Evolutionary conservation across 495 filamentous ascomycete genomes (phyloP), one percentile per base, ranked within the genome.

Genomic region (Elasticomyces elasticus): DNA sequence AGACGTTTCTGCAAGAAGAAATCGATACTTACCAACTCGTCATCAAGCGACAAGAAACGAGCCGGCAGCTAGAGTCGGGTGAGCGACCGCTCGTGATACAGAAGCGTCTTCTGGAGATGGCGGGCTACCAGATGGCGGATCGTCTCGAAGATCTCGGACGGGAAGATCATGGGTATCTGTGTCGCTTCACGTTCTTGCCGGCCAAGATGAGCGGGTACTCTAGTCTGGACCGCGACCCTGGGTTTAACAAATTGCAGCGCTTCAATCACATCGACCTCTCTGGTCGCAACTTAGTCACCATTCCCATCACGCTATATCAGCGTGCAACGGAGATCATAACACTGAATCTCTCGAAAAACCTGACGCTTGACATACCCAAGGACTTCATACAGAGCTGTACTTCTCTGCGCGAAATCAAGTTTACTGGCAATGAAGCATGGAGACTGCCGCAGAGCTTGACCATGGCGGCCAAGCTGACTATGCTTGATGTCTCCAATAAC

Each of bases 101-200:
- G 64, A 97, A 95, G 67, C 80, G 83, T 26, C 75, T 99, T 24
- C 75, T 99, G 7, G 85, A 95, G 68, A 87, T 96, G 68, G 85
- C 89, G 27, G 92, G 92, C 12, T 98, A 95, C 64, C 84, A 83
- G n/a, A 77, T 84, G 26, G 81, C 79, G 22, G 94, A 99, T 64
- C 79, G 79, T 35, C 80, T 97, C 38, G 91, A 96, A 63, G 92
- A 96, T 54, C 82, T 99, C 49, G 92, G 92, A n/a, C 81, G 92
- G 41, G 92, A 99, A 66, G 92, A 99, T 68, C 94, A 96, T 67
- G 91, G 89, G 62, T 97, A 97, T 60, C 76, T 99, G 6, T 90
- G 90, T 62, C 87, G 92, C 7, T 97, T 97, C 70, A 86, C 89
- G 23, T 99, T 97, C 66, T 73, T 95, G 46, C 88, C 91, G 10